phyloP scores from a whole-genome alignment of 1,139 yeast species.

The Yamadazyma friedrichii region DNA sequence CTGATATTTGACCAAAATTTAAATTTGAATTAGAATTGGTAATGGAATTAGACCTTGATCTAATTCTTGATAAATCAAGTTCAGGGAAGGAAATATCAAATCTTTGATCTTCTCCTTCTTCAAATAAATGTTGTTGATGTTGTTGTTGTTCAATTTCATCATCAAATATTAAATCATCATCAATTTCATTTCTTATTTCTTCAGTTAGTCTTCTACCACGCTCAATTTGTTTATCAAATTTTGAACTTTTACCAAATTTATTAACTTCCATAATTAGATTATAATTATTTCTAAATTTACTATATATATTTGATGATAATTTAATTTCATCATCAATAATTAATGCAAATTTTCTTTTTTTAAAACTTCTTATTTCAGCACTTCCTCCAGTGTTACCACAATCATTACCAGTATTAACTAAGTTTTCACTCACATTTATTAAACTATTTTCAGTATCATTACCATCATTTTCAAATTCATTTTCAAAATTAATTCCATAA shows the following conservation, averaged over 20 bases:
- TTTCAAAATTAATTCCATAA: not conserved
- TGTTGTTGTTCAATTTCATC: not conserved
- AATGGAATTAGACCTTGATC: slow-evolving; percentile 21
- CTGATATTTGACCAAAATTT: slow-evolving; percentile 1
- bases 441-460: not conserved
- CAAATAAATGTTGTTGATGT: not conserved
- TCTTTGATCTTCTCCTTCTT: slow-evolving; percentile 7
- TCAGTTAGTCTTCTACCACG: slow-evolving; percentile 15
- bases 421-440: not conserved
- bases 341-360: slow-evolving; percentile 5
- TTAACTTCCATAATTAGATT: slow-evolving; percentile 10
- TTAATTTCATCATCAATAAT: slow-evolving; percentile 5
- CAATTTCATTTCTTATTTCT: not conserved
- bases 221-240: slow-evolving; percentile 14
- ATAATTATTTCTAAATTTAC: slow-evolving; percentile 7
- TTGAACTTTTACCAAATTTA: slow-evolving; percentile 4
- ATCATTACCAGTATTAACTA: not conserved
- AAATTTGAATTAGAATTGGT: not conserved
- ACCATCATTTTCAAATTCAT: not conserved
- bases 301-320: not conserved
- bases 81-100: slow-evolving; percentile 19
- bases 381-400: not conserved
- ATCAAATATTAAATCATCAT: not conserved
- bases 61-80: slow-evolving; percentile 17
- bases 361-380: not conserved